Percentiles rank a stretch among this genome's conserved stretches.
Conservation (phyloP, 805 yeast species). For the Candida vartiovaarae region DNA sequence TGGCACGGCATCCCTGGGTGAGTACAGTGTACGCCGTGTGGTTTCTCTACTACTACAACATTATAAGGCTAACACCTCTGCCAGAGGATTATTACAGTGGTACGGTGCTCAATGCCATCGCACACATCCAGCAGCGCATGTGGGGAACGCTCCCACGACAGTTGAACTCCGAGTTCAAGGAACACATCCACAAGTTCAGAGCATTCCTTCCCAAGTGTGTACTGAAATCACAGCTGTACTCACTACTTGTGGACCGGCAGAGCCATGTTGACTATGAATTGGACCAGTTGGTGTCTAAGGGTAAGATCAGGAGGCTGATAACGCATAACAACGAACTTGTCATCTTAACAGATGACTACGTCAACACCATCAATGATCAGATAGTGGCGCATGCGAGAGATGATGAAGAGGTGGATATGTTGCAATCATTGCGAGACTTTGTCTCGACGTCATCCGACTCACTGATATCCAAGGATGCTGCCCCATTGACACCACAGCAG, state of each 20-base stretch:
- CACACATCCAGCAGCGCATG: not conserved
- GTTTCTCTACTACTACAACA: too few relatives aligned
- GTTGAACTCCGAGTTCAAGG: constrained; percentile 12
- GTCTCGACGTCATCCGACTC: not conserved
- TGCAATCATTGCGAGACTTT: constrained; percentile 3
- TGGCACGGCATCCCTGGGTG: too few relatives aligned
- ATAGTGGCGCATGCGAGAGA: not conserved
- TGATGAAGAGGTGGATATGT: not conserved
- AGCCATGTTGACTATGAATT: constrained; percentile 44
- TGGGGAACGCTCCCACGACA: constrained; percentile 14
- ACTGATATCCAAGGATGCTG: not conserved
- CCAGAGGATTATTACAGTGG: too few relatives aligned
- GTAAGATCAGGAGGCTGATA: constrained; percentile 31
- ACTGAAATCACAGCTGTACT: constrained; percentile 34
- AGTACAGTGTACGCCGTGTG: too few relatives aligned
- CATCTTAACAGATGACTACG: constrained; percentile 22
- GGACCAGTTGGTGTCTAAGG: constrained; percentile 30
- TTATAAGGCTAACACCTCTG: too few relatives aligned
- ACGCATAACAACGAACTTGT: constrained; percentile 25
- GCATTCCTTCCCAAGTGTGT: constrained; percentile 10
- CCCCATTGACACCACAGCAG: constrained; percentile 14
- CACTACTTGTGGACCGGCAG: constrained; percentile 38
- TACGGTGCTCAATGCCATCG: not conserved
- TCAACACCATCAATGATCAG: constrained; percentile 1
- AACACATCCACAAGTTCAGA: constrained; percentile 14